A percentile compares a stretch with the other conserved stretches of the same genome.
Evolutionary conservation across 78 protist genomes (phyloP).

Genomic region (Emiliania huxleyi): DNA sequence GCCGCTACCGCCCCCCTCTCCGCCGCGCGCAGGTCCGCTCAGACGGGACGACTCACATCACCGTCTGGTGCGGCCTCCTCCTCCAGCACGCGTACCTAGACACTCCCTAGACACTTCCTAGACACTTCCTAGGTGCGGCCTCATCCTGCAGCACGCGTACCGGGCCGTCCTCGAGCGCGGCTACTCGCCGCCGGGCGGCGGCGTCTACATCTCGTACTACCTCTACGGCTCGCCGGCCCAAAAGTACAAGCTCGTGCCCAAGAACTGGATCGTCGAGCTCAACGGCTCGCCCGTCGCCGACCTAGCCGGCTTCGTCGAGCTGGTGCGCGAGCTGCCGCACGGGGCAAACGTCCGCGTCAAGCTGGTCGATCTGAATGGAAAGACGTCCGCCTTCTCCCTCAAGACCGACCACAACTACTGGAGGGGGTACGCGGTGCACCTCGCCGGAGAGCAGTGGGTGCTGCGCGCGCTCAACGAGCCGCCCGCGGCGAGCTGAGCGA

Average conservation of each 20-base stretch:
- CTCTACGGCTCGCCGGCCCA: constrained; percentile 39
- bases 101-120: not conserved
- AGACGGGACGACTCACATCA: not conserved
- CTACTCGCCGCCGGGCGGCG: not conserved
- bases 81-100: constrained; percentile 29
- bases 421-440: not conserved
- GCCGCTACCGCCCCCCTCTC: too few relatives aligned
- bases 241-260: constrained; percentile 31
- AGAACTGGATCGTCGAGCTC: constrained; percentile 34
- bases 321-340: not conserved
- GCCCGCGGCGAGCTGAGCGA: too few relatives aligned
- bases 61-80: constrained; percentile 24
- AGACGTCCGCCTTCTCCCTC: constrained; percentile 25
- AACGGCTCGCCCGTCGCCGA: constrained; percentile 2
- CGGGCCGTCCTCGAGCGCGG: constrained; percentile 18
- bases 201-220: constrained; percentile 29
- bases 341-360: constrained; percentile 18
- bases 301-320: constrained; percentile 14
- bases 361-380: constrained; percentile 17
- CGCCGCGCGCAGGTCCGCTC: not conserved
- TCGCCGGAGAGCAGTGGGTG: not conserved
- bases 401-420: constrained; percentile 52
- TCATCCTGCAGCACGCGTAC: constrained; percentile 31
- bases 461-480: not conserved
- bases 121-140: constrained; percentile 12